These are phyloP conservation scores for Scolecobasidium constrictum DNA, from an alignment of 2,329 filamentous ascomycete genomes.

Conservation along the genomic window DNA sequence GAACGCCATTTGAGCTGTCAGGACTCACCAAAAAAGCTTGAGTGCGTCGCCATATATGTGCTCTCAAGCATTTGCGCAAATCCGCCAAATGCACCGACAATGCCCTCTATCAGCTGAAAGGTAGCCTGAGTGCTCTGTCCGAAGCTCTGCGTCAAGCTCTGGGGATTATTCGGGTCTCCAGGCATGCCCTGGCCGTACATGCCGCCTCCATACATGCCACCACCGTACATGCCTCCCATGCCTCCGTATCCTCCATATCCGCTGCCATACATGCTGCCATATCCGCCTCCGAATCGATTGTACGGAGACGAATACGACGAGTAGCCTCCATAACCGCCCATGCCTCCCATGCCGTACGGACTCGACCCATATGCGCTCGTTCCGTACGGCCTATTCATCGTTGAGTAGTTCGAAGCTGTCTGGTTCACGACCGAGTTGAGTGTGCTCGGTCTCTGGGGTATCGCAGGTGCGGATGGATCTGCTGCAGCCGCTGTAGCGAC, in stretches of 20 bases:
- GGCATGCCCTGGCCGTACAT: constrained; percentile 23
- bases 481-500: constrained; percentile 28
- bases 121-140: constrained; percentile 91
- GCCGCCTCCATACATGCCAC: constrained; percentile 40
- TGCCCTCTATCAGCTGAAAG: constrained; percentile 96
- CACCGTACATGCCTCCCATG: constrained; percentile 20
- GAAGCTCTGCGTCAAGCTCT: constrained; percentile 86
- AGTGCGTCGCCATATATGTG: constrained; percentile 99
- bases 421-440: constrained; percentile 74
- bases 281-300: constrained; percentile 39
- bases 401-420: constrained; percentile 74
- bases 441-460: constrained; percentile 72
- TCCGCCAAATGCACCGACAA: constrained; percentile 91
- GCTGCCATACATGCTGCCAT: constrained; percentile 31
- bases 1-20: neutral
- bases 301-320: constrained; percentile 45
- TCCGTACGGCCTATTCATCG: constrained; percentile 40
- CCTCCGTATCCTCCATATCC: constrained; percentile 21
- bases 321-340: constrained; percentile 37
- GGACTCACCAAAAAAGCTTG: constrained; percentile 80
- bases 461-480: constrained; percentile 45
- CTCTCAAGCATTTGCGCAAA: constrained; percentile 99
- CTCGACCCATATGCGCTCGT: constrained; percentile 31
- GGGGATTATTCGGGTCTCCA: constrained; percentile 66
- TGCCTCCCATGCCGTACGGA: constrained; percentile 24